Evolutionary conservation across 805 yeast species (phyloP).

Genomic region (Nakazawaea wyomingensis): DNA sequence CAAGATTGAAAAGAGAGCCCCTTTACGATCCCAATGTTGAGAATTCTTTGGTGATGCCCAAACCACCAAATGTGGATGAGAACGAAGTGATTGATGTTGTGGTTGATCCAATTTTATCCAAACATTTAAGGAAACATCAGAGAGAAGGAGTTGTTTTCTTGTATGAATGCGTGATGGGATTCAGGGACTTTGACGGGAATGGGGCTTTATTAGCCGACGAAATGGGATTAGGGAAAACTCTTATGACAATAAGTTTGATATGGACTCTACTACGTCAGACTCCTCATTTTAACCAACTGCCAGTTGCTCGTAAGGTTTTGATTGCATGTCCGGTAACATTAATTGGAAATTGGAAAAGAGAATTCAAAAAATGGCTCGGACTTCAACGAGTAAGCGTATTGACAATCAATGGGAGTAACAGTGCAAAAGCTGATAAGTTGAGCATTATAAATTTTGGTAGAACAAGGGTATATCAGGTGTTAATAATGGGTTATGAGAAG

Average conservation of each 20-base stretch:
- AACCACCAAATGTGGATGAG: slow-evolving; percentile 11
- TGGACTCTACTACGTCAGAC: slow-evolving; percentile 78
- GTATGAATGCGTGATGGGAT: slow-evolving; percentile 78
- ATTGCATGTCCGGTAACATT: slow-evolving; percentile 91
- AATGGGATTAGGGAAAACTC: slow-evolving; percentile 92
- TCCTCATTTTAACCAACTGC: slow-evolving; percentile 35
- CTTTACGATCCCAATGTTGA: slow-evolving; percentile 31
- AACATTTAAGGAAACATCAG: slow-evolving; percentile 76
- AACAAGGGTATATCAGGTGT: slow-evolving; percentile 72
- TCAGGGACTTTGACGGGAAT: slow-evolving; percentile 38
- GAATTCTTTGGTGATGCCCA: slow-evolving; percentile 39
- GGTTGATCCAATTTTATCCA: slow-evolving; percentile 53
- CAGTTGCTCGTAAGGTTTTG: slow-evolving; percentile 51
- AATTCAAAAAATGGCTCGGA: slow-evolving; percentile 86
- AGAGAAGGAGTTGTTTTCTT: slow-evolving; percentile 76
- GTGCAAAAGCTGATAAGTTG: slow-evolving; percentile 47
- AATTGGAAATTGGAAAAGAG: slow-evolving; percentile 81
- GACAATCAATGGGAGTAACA: slow-evolving; percentile 45
- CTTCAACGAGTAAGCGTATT: slow-evolving; percentile 59
- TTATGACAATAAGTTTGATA: slow-evolving; percentile 76
- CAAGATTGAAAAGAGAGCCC: slow-evolving; percentile 23
- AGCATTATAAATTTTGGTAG: slow-evolving; percentile 57
- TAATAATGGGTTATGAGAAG: slow-evolving; percentile 87
- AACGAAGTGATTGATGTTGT: slow-evolving; percentile 40
- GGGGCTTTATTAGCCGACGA: slow-evolving; percentile 94